Conservation (phyloP, 2,329 filamentous ascomycete species). For the Colletotrichum filicis region DNA sequence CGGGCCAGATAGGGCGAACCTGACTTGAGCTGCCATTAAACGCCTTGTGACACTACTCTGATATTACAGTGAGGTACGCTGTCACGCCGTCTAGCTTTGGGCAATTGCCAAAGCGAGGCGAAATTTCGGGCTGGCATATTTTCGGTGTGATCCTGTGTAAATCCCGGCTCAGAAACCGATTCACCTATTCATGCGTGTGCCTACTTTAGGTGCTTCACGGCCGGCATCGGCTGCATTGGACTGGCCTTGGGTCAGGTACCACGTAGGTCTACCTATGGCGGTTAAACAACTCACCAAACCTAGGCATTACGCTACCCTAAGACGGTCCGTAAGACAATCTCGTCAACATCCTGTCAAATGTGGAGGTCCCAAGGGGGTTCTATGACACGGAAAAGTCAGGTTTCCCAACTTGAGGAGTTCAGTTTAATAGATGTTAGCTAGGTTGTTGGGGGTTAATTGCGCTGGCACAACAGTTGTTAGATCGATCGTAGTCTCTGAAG, state of each 20-base stretch:
- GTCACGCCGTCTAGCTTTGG: not conserved
- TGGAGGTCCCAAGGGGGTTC: not conserved
- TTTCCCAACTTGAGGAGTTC: not conserved
- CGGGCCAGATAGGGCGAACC: not conserved
- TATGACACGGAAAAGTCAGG: not conserved
- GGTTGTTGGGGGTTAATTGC: not conserved
- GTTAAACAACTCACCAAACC: not conserved
- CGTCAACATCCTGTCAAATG: not conserved
- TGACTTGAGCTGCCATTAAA: no score
- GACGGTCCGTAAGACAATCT: not conserved
- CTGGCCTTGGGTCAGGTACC: not conserved
- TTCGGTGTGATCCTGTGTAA: not conserved
- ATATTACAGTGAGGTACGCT: no score
- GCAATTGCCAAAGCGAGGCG: not conserved
- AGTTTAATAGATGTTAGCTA: not conserved
- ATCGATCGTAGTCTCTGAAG: not conserved
- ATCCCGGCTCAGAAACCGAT: not conserved
- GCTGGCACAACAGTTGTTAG: not conserved
- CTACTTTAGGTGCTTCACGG: not conserved
- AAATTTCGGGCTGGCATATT: not conserved
- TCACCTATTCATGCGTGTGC: not conserved
- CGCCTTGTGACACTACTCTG: not conserved
- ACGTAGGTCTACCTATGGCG: not conserved
- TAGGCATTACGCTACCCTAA: not conserved
- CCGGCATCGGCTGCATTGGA: not conserved